Conservation (phyloP, 176 grass and related monocot species). For the Aegilops longissima region DNA sequence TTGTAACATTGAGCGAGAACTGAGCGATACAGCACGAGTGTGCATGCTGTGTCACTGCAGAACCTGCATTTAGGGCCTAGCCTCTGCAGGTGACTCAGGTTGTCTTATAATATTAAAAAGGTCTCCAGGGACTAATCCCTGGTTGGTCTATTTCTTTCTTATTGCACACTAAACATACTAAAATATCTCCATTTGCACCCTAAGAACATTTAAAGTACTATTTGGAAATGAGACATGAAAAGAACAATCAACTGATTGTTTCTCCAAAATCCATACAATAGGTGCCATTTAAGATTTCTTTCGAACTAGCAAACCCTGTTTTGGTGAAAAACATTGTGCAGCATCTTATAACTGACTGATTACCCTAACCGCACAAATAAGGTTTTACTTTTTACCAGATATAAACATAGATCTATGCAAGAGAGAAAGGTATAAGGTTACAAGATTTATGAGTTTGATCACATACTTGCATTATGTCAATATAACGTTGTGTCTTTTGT, state of each 20-base stretch:
- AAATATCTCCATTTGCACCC: neutral
- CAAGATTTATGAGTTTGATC: neutral
- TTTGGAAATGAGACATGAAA: neutral
- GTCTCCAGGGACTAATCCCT: neutral
- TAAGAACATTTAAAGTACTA: neutral
- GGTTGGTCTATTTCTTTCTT: neutral
- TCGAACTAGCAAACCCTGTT: neutral
- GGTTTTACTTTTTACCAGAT: neutral
- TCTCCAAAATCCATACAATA: neutral
- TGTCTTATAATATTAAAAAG: neutral
- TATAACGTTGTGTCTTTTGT: slow-evolving; percentile 63
- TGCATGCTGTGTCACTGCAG: neutral
- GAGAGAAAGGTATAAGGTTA: neutral
- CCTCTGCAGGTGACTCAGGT: neutral
- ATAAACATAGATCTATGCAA: slow-evolving; percentile 1
- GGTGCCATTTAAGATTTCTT: neutral
- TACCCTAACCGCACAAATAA: neutral
- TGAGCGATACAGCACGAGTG: neutral
- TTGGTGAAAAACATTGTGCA: neutral
- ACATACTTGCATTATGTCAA: slow-evolving; percentile 69
- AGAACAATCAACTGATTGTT: neutral
- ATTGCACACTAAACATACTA: neutral
- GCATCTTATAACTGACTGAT: neutral
- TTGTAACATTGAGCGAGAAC: neutral
- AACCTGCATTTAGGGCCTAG: neutral